Evolutionary conservation across 208 protist species (phyloP).

Genomic region (Crithidia bombi): DNA sequence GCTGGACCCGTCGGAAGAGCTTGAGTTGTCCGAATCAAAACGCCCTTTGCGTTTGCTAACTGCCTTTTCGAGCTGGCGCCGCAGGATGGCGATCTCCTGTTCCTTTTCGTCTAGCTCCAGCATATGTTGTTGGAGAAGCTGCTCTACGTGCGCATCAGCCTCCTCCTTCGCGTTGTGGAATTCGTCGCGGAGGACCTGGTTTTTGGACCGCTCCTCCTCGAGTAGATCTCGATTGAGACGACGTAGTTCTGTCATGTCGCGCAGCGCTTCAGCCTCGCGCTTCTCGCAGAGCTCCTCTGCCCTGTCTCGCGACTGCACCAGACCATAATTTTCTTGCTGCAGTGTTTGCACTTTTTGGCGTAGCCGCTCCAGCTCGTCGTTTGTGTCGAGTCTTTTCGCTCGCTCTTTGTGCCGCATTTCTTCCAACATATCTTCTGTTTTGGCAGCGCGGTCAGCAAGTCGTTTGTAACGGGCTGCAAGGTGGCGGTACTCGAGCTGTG

Average conservation of each 20-base stretch:
- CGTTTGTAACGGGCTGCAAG: constrained; percentile 61
- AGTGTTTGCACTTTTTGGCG: constrained; percentile 55
- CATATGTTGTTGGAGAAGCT: constrained; percentile 54
- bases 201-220: constrained; percentile 59
- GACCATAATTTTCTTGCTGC: constrained; percentile 63
- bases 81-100: constrained; percentile 50
- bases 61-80: constrained; percentile 49
- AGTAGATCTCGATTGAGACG: constrained; percentile 64
- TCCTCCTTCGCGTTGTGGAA: constrained; percentile 44
- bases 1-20: constrained; percentile 13
- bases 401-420: constrained; percentile 51
- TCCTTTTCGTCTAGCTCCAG: constrained; percentile 45
- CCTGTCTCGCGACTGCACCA: constrained; percentile 69
- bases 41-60: constrained; percentile 26
- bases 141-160: constrained; percentile 47
- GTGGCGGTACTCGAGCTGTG: constrained; percentile 83
- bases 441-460: constrained; percentile 57
- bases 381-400: constrained; percentile 32
- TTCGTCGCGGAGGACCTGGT: constrained; percentile 46
- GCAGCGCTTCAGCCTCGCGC: constrained; percentile 71
- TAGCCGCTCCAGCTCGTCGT: constrained; percentile 58
- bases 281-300: constrained; percentile 80
- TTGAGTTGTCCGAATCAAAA: constrained; percentile 34
- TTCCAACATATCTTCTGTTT: constrained; percentile 54
- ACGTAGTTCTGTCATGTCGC: constrained; percentile 76